Evolutionary conservation across 805 yeast species (phyloP), one percentile per base, ranked within the genome.

Genomic region (Hanseniaspora occidentalis): DNA sequence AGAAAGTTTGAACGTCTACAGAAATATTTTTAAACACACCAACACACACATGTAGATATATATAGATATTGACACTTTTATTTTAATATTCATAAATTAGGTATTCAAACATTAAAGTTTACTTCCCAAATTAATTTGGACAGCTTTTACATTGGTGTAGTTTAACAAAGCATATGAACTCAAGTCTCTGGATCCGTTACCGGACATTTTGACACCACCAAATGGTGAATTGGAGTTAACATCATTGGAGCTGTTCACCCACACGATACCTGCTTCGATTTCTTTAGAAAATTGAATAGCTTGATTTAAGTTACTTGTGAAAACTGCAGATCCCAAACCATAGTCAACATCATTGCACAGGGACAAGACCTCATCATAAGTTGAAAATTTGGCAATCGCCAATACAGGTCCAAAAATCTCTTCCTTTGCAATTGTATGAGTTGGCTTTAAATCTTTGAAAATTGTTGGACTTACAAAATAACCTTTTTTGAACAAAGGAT

Each of bases 131-230:
- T 82, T 84, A 45, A 86, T 78, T 50, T 81, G 84, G 43, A 77
- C 69, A 24, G 83, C 77, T 57, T 77, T 78, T 42, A 76, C 77
- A 49, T 73, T 74, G 10, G 82, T 77, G 59, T 75, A 78, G 54
- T 70, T 66, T 33, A 65, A 64, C 41, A 77, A 56, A n/a, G 82
- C 83, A 49, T 76, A 73, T 46, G 73, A 71, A 27, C 84, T 84
- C 43, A 77, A 63, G 57, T 78, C 84, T 56, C 83, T 68, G 6
- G 44, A 41, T 37, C 83, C 82, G 42, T 74, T 64, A 50, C 84
- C 84, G 53, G 74, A 66, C 69, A 69, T 64, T 57, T 78, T 78
- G 29, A 75, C 76, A 53, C 84, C 84, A 37, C 84, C 84, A 47
- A 78, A 78, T 40, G 84, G 84, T 45, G 72, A 62, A 54, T 70